Base-by-base conservation (phyloP, 2,329 filamentous ascomycete species). In the Bipolaris sorokiniana region DNA sequence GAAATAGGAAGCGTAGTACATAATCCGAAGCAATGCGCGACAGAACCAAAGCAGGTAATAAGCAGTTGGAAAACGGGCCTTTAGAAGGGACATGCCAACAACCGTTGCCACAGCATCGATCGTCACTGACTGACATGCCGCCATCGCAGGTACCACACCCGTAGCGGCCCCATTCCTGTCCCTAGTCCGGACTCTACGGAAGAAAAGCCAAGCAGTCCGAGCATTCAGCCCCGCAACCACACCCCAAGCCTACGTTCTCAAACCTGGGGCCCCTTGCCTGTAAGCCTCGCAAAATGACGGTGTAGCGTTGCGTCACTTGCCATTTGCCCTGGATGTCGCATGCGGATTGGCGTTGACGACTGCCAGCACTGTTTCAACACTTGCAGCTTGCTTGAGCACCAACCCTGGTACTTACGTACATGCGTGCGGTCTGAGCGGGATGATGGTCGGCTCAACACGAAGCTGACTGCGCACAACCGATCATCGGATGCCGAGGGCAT, bases 171-270 rank as follows among this genome's bases (percentile, higher is more conserved):
- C 51, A 37, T 48, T 38, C 20, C 45, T 36, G 15, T 41, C 41
- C 54, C 54, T 58, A 60, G 48, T 44, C 59, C 61, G 56, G 53
- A 53, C 50, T 56, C 41, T 33, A 48, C 48, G 48, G 31, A 42
- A 28, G 40, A 38, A 22, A 47, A 36, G 49, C 48, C 45, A 49
- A 48, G 51, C 51, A 15, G 40, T 46, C 64, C 64, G 66, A 62
- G 64, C 56, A 64, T 66, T 50, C 58, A 65, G 56, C 51, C 57
- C 56, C 64, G 62, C 53, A 63, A 52, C 44, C 38, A 34, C 28
- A 50, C 37, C 51, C 49, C 50, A 51, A 56, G 48, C 34, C 49
- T 56, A 44, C 47, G 31, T 42, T 56, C 56, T 51, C 37, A 36
- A 50, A 51, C 51, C 57, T 46, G 54, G 58, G 57, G 51, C 57